Conservation (phyloP, 2,329 filamentous ascomycete species). For the Aspergillus jensenii region DNA sequence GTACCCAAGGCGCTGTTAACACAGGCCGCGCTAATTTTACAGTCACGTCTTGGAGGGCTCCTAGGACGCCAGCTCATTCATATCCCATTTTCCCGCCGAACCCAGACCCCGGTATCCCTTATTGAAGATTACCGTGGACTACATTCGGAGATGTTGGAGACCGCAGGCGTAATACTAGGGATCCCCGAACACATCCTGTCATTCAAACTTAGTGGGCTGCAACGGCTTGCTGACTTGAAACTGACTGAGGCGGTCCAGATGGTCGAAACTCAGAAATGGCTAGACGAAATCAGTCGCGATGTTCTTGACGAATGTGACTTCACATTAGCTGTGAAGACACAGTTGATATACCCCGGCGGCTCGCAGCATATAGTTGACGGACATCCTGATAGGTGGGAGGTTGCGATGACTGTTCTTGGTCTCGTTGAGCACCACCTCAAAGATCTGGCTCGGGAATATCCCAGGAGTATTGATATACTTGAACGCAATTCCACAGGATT, state of each 20-base stretch:
- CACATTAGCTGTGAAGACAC: conserved; percentile 54
- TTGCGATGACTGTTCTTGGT: conserved; percentile 43
- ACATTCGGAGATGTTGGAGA: conserved; percentile 43
- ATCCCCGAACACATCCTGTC: conserved; percentile 66
- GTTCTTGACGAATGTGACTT: conserved; percentile 65
- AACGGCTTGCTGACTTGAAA: conserved; percentile 53
- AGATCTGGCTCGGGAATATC: conserved; percentile 40
- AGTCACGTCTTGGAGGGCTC: conserved; percentile 56
- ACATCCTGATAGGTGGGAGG: conserved; percentile 54
- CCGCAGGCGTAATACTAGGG: conserved; percentile 56
- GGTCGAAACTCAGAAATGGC: conserved; percentile 52
- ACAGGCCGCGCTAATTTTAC: conserved; percentile 61
- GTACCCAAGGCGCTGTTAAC: conserved; percentile 61
- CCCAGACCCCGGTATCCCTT: conserved; percentile 31
- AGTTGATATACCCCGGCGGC: conserved; percentile 60
- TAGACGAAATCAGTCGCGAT: conserved; percentile 55
- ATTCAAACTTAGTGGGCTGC: conserved; percentile 62
- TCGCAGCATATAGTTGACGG: conserved; percentile 51
- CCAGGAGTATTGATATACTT: conserved; percentile 53
- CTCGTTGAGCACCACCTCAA: conserved; percentile 41
- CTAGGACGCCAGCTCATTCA: conserved; percentile 55
- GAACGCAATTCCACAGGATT: conserved; percentile 44
- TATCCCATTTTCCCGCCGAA: conserved; percentile 59
- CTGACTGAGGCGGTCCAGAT: conserved; percentile 47
- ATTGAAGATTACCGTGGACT: conserved; percentile 38